Evolutionary conservation across 208 protist species (phyloP).

Genomic region (Acanthamoeba culbertsoni): DNA sequence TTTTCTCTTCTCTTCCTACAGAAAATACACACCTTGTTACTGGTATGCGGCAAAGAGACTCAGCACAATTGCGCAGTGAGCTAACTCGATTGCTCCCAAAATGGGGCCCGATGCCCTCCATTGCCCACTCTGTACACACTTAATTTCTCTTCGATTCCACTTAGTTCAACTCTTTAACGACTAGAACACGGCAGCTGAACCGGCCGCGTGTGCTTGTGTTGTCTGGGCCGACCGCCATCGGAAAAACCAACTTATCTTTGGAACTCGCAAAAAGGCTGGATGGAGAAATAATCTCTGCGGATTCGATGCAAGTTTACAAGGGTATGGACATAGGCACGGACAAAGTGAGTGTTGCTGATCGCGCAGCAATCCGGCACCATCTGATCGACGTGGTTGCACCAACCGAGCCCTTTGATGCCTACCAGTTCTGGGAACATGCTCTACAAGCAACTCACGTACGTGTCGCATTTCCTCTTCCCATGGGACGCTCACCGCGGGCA

Average conservation of each 20-base stretch:
- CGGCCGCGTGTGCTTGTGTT: constrained; percentile 15
- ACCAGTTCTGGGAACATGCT: constrained; percentile 32
- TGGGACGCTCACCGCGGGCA: no score
- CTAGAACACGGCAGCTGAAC: neutral
- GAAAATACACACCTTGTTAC: no score
- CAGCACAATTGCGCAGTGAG: no score
- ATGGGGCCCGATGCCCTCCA: no score
- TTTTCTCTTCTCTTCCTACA: neutral
- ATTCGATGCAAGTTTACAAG: constrained; percentile 71
- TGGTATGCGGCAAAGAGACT: no score
- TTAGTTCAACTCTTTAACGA: neutral
- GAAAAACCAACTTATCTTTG: constrained; percentile 56
- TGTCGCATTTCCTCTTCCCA: neutral
- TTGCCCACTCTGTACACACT: neutral
- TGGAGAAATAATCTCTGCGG: constrained; percentile 63
- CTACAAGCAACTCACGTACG: neutral
- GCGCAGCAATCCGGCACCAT: constrained; percentile 39
- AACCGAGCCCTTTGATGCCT: neutral
- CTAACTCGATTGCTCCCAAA: no score
- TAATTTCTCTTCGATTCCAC: neutral
- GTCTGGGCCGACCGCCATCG: constrained; percentile 57
- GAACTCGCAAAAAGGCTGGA: constrained; percentile 6
- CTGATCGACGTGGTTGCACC: constrained; percentile 38
- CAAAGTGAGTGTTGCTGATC: constrained; percentile 47
- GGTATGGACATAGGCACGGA: constrained; percentile 55